These are phyloP conservation scores for Aspergillus carbonarius DNA, from an alignment of 2,329 filamentous ascomycete genomes.

Conservation along the genomic window DNA sequence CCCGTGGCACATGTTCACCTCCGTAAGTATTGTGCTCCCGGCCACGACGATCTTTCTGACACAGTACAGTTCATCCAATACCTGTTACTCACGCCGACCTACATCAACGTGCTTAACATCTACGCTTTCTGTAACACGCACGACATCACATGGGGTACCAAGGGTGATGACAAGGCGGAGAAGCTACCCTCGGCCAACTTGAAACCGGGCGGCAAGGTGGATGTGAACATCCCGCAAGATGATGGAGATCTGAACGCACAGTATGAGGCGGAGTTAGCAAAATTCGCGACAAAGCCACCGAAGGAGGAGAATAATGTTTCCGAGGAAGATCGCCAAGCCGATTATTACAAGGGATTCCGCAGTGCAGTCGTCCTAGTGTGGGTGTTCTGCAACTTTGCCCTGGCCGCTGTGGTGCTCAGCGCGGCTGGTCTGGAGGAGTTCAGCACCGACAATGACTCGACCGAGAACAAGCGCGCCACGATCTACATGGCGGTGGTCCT, in stretches of 20 bases:
- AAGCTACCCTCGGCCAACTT: conserved; percentile 84
- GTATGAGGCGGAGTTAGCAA: conserved; percentile 79
- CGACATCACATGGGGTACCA: conserved; percentile 97
- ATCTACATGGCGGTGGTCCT: conserved; percentile 85
- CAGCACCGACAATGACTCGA: conserved; percentile 43
- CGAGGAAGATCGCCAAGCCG: conserved; percentile 80
- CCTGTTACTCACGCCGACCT: conserved; percentile 88
- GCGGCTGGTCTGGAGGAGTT: conserved; percentile 77
- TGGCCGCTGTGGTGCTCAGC: conserved; percentile 82
- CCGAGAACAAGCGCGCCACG: conserved; percentile 61
- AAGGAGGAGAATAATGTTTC: conserved; percentile 57
- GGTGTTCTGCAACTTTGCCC: conserved; percentile 94
- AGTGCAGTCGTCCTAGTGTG: conserved; percentile 88
- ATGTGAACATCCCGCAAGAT: conserved; percentile 80
- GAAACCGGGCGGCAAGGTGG: conserved; percentile 93
- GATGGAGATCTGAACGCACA: conserved; percentile 93
- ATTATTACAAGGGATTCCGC: conserved; percentile 96
- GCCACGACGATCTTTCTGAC: conserved; percentile 5
- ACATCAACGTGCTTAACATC: conserved; percentile 98
- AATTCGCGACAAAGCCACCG: conserved; percentile 72
- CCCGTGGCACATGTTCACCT: conserved; percentile 99
- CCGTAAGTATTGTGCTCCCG: conserved; percentile 37
- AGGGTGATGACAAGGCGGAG: conserved; percentile 93
- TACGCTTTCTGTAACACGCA: conserved; percentile 99
- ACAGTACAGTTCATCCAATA: conserved; percentile 76